Percentiles rank a stretch among this genome's conserved stretches.
Evolutionary conservation across 306 rosid genomes (phyloP).

Genomic region (Prunus mume): DNA sequence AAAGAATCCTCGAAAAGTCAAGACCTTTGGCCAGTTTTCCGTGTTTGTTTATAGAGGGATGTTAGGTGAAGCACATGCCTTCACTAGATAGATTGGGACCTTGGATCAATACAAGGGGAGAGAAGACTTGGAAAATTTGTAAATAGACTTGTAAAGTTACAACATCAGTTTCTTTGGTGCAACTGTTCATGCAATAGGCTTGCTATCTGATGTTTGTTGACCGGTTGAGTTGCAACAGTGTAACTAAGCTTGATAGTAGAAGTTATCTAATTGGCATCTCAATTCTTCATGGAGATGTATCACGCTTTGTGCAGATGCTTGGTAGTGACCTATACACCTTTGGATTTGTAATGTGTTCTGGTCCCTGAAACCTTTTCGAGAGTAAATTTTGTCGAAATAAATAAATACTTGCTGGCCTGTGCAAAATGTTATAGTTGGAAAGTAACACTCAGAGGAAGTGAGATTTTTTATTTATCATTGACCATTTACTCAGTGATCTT

Average conservation of each 20-base stretch:
- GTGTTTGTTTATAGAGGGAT: slow-evolving; percentile 22
- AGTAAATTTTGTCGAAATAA: too few relatives aligned
- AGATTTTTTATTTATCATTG: background rate
- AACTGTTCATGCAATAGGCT: background rate
- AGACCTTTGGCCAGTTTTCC: slow-evolving; percentile 21
- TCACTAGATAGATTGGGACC: slow-evolving; percentile 20
- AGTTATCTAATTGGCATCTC: background rate
- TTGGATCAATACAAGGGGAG: slow-evolving; percentile 15
- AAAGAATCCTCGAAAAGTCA: slow-evolving; percentile 38
- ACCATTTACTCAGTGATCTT: background rate
- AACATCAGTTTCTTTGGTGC: background rate
- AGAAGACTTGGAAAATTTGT: slow-evolving; percentile 7
- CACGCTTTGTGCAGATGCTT: background rate
- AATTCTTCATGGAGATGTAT: background rate
- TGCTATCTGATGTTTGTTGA: background rate
- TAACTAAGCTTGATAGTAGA: background rate
- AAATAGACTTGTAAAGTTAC: background rate
- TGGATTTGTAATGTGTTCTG: background rate
- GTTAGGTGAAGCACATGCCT: slow-evolving; percentile 47
- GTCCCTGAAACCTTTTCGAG: background rate
- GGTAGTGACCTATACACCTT: background rate
- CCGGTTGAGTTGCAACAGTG: background rate
- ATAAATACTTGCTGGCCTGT: background rate
- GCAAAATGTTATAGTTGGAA: background rate
- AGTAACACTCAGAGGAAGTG: background rate